Evolutionary conservation across 192 early-diverging fungal genomes (phyloP).

Genomic region (Dimargaris xerosporica): DNA sequence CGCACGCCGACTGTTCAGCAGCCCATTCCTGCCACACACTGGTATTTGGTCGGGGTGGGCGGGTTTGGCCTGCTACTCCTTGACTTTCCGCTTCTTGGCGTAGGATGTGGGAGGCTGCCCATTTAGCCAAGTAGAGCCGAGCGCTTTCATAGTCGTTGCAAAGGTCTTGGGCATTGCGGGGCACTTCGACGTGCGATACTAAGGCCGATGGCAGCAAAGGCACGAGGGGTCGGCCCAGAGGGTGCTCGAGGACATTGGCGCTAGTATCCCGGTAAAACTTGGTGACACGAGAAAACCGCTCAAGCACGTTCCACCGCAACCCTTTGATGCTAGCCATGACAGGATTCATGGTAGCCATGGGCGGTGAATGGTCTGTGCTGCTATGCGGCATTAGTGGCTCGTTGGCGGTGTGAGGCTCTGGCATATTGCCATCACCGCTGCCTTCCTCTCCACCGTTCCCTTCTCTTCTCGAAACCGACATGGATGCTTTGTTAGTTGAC

Average conservation of each 20-base stretch:
- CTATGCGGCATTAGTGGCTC: no score
- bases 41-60: constrained; percentile 5
- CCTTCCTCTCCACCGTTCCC: no score
- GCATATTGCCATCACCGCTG: not conserved
- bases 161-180: constrained; percentile 36
- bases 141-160: constrained; percentile 70
- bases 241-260: constrained; percentile 26
- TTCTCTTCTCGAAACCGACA: constrained; percentile 11
- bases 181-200: constrained; percentile 32
- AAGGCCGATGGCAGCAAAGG: constrained; percentile 33
- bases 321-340: constrained; percentile 40
- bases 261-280: constrained; percentile 51
- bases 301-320: constrained; percentile 55
- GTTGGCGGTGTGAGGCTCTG: constrained; percentile 13
- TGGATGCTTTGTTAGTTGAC: constrained; percentile 20
- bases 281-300: constrained; percentile 60
- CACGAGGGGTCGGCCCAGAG: constrained; percentile 33
- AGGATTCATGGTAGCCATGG: constrained; percentile 28
- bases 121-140: constrained; percentile 60
- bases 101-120: constrained; percentile 35
- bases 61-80: constrained; percentile 9
- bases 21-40: constrained; percentile 35
- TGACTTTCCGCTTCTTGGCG: constrained; percentile 18
- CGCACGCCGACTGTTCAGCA: constrained; percentile 23
- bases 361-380: constrained; percentile 12